A percentile compares a stretch with the other conserved stretches of the same genome.
phyloP scores from a whole-genome alignment of 2,329 filamentous ascomycete species.

The Podosphaera fusca region DNA sequence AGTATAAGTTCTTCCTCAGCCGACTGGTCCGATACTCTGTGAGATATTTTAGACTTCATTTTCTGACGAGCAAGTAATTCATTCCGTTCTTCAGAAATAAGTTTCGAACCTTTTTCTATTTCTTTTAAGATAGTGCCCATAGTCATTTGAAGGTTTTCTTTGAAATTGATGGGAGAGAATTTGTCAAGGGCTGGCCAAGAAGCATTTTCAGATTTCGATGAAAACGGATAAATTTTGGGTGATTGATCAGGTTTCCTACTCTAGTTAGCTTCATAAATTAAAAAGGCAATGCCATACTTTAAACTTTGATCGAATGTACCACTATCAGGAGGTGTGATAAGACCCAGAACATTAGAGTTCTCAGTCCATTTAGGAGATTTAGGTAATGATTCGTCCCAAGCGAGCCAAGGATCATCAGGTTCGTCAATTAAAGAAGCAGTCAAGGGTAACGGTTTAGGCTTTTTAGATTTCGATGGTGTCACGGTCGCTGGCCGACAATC shows the following conservation, averaged over 20 bases:
- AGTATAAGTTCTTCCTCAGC: slow-evolving; percentile 13
- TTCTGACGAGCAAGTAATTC: slow-evolving; percentile 2
- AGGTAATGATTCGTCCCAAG: slow-evolving; percentile 35
- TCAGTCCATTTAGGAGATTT: slow-evolving; percentile 39
- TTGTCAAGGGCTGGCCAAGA: slow-evolving; percentile 22
- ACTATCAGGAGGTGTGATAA: slow-evolving; percentile 10
- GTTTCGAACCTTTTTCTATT: slow-evolving; percentile 60
- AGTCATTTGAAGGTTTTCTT: slow-evolving; percentile 54
- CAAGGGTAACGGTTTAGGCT: slow-evolving; percentile 8
- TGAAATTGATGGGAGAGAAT: slow-evolving; percentile 46
- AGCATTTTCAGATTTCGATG: slow-evolving; percentile 16
- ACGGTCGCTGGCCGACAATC: slow-evolving; percentile 2
- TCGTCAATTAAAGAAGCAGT: slow-evolving; percentile 8
- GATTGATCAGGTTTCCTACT: slow-evolving; percentile 8
- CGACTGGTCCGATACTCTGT: slow-evolving; percentile 8
- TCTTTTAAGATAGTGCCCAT: slow-evolving; percentile 75
- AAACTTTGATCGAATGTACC: slow-evolving; percentile 8
- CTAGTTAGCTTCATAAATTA: slow-evolving; percentile 5
- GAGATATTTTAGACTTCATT: slow-evolving; percentile 15
- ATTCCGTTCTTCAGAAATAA: slow-evolving; percentile 17
- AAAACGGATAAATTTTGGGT: slow-evolving; percentile 6
- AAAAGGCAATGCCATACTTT: slow-evolving; percentile 9
- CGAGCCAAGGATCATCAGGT: slow-evolving; percentile 38
- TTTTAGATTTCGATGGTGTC: slow-evolving; percentile 7
- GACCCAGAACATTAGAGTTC: slow-evolving; percentile 16